A percentile compares a stretch with the other conserved stretches of the same genome.
Evolutionary conservation across 164 flowering plant species (phyloP).

Genomic region (Tetrastigma voinierianum): DNA sequence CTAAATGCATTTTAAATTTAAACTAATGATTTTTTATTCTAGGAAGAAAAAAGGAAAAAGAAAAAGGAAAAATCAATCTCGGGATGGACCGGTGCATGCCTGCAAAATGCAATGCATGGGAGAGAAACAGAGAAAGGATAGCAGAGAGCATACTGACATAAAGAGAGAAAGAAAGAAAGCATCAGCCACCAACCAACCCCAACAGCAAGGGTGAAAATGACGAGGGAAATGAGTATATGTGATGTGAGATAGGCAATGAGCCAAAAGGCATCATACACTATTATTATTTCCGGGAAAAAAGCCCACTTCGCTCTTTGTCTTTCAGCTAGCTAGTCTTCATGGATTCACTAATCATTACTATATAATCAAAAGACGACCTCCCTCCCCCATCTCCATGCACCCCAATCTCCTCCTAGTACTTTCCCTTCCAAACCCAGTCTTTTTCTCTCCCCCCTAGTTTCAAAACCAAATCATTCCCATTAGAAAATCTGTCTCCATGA

Average conservation of each 20-base stretch:
- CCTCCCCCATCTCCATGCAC: conserved; percentile 13
- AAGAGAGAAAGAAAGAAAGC: neutral
- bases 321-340: conserved; percentile 9
- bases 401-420: conserved; percentile 2
- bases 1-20: too few species aligned
- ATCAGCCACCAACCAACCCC: conserved; percentile 9
- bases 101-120: too few species aligned
- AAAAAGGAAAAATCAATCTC: neutral
- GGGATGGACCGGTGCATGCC: too few species aligned
- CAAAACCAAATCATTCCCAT: conserved; percentile 54
- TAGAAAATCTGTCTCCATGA: conserved; percentile 67
- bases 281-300: conserved; percentile 3
- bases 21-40: neutral
- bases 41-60: too few species aligned
- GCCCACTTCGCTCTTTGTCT: neutral
- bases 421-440: conserved; percentile 31
- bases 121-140: neutral
- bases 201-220: conserved; percentile 30
- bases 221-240: conserved; percentile 9
- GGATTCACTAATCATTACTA: conserved; percentile 49
- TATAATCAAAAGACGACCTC: conserved; percentile 34
- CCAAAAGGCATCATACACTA: conserved; percentile 1
- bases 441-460: conserved; percentile 10
- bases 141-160: neutral
- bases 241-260: conserved; percentile 7